Evolutionary conservation across 2,329 filamentous ascomycete genomes (phyloP), one percentile per base, ranked within the genome.

Genomic region (Whalleya microplaca): DNA sequence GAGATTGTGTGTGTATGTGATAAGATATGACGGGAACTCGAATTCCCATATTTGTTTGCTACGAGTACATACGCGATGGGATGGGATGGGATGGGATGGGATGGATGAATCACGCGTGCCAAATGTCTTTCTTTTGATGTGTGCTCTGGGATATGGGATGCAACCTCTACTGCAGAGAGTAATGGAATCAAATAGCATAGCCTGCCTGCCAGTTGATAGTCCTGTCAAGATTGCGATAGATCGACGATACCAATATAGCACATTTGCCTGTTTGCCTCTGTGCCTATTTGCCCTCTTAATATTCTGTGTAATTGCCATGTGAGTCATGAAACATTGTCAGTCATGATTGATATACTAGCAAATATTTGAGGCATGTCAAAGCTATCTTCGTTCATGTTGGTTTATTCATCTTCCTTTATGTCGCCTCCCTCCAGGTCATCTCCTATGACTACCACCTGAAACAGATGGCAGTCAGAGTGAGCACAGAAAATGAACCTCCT

Each of bases 231-330:
- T 62, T 64, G 63, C 54, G 53, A 63, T 67, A 68, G 64, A 66
- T 62, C 62, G 55, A 27, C 23, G 23, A 68, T 68, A 67, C 65
- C 65, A 68, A 63, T 62, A 56, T 59, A 63, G 64, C 53, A 59
- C 41, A 6, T 14, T 29, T 55, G 43, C 46, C 49, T 55, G 32
- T 42, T 21, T 44, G 18, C 41, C 3, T 44, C 32, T 23, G n/a
- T 46, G 4, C n/a, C 21, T 20, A 18, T 16, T 18, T 45, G 4
- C 20, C 16, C 16, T 20, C 16, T 7, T 4, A 32, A 10, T 47
- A 19, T 4, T 47, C 27, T 37, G 16, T 47, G 37, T 19, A 19
- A 32, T 18, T 47, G 16, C 14, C 20, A 14, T 48, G 21, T 20
- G 40, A 21, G 12, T n/a, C 21, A 48, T 16, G 4, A 16, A 41